A percentile compares a stretch with the other conserved stretches of the same genome.
These are phyloP conservation scores for Pelargonium exstipulatum DNA, from an alignment of 441 rosid genomes.

Conservation along the genomic window DNA sequence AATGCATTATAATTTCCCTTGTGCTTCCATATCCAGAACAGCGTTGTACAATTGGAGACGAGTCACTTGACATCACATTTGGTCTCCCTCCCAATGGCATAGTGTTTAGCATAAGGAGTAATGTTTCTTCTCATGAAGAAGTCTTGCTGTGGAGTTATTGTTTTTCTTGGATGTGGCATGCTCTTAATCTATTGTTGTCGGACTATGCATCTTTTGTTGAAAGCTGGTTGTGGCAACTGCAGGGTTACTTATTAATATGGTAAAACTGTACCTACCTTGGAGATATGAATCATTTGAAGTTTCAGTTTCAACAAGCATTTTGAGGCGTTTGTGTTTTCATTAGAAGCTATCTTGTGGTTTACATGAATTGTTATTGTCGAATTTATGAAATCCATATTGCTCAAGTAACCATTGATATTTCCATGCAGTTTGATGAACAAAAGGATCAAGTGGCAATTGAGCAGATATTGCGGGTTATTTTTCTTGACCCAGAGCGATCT, in stretches of 20 bases:
- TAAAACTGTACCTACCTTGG: neutral
- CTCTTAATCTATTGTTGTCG: neutral
- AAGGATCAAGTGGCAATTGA: slow-evolving; percentile 53
- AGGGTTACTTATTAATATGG: neutral
- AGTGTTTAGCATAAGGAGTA: neutral
- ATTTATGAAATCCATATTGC: neutral
- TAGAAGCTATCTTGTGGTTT: neutral
- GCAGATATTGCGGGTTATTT: slow-evolving; percentile 56
- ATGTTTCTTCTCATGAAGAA: slow-evolving; percentile 3
- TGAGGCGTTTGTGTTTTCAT: neutral
- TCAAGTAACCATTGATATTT: neutral
- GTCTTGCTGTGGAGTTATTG: neutral
- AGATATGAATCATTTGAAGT: neutral
- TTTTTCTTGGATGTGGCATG: neutral
- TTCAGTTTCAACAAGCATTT: neutral
- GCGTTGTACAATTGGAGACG: neutral
- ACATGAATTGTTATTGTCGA: neutral
- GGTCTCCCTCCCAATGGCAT: neutral
- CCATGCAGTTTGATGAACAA: slow-evolving; percentile 56
- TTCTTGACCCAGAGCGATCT: slow-evolving; percentile 53
- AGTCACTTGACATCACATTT: neutral
- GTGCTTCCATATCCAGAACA: neutral
- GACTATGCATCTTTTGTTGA: neutral
- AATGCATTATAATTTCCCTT: neutral
- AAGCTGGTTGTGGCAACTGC: neutral